Conservation (phyloP, 2,329 filamentous ascomycete species). For the Colletotrichum euphorbiae region DNA sequence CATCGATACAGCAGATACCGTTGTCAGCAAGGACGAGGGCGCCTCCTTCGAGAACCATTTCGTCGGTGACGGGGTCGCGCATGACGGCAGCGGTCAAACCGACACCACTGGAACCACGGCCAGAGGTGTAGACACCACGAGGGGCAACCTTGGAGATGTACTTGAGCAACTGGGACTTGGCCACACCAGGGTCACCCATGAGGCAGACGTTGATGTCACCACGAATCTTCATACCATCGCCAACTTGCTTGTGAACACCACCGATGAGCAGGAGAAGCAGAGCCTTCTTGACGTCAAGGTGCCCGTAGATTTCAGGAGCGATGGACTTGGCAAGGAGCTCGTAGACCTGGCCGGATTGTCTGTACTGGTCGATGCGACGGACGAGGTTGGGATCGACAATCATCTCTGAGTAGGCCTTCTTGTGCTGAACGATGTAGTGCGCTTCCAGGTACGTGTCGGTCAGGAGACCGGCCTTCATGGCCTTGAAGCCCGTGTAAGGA, state of each 20-base stretch:
- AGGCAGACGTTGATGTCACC: slow-evolving; percentile 98
- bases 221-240: slow-evolving; percentile 98
- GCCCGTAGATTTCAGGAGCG: slow-evolving; percentile 95
- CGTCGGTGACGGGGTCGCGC: slow-evolving; percentile 85
- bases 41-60: slow-evolving; percentile 86
- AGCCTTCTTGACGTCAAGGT: slow-evolving; percentile 97
- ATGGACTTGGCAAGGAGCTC: slow-evolving; percentile 96
- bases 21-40: slow-evolving; percentile 85
- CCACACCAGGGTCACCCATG: slow-evolving; percentile 99
- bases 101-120: slow-evolving; percentile 83
- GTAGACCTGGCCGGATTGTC: slow-evolving; percentile 90
- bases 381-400: slow-evolving; percentile 83
- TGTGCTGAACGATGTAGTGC: slow-evolving; percentile 93
- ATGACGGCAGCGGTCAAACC: slow-evolving; percentile 87
- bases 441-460: slow-evolving; percentile 98
- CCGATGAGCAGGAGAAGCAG: slow-evolving; percentile 95
- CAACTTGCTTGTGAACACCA: slow-evolving; percentile 95
- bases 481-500: slow-evolving; percentile 98
- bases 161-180: slow-evolving; percentile 97
- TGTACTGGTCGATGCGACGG: slow-evolving; percentile 85
- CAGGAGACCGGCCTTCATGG: slow-evolving; percentile 93
- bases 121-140: slow-evolving; percentile 87
- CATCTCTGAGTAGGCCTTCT: slow-evolving; percentile 97
- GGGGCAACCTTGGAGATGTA: slow-evolving; percentile 99
- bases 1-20: slow-evolving; percentile 87